These are phyloP conservation scores for Orobanche coerulescens DNA, from an alignment of 257 asterid species.

Conservation along the genomic window DNA sequence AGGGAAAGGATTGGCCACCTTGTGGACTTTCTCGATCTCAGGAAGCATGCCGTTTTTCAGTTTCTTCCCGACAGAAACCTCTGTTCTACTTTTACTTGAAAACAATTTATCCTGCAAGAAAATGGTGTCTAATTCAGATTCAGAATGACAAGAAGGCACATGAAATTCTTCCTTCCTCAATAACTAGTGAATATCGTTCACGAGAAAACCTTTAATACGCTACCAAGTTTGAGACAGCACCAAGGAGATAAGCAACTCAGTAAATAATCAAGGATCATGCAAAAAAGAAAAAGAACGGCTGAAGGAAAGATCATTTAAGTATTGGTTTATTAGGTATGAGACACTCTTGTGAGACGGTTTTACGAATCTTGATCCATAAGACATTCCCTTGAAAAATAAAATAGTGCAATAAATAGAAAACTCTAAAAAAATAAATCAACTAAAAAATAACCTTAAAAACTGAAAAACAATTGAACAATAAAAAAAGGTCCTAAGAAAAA, in stretches of 20 bases:
- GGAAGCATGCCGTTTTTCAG: slow-evolving; percentile 79
- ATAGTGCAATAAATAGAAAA: no score
- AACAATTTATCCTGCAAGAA: slow-evolving; percentile 77
- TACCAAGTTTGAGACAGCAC: background rate
- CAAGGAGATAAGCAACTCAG: background rate
- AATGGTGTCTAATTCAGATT: slow-evolving; percentile 12
- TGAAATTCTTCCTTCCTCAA: background rate
- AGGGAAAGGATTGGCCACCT: slow-evolving; percentile 56
- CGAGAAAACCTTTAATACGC: background rate
- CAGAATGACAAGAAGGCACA: background rate
- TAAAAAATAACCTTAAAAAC: no score
- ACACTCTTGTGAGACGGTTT: no score
- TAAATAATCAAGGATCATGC: background rate
- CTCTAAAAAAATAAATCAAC: no score
- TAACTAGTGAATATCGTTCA: background rate
- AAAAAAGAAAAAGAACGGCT: no score
- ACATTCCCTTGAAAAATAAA: no score
- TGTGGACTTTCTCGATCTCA: slow-evolving; percentile 88
- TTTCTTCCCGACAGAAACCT: slow-evolving; percentile 82
- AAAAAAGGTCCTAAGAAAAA: no score
- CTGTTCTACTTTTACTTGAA: slow-evolving; percentile 83
- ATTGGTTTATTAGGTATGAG: background rate
- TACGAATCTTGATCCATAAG: no score
- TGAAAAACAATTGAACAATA: no score
- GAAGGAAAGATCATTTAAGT: no score